Evolutionary conservation across 768 basidiomycete genomes (phyloP).

Genomic region (Pisolithus marmoratus): DNA sequence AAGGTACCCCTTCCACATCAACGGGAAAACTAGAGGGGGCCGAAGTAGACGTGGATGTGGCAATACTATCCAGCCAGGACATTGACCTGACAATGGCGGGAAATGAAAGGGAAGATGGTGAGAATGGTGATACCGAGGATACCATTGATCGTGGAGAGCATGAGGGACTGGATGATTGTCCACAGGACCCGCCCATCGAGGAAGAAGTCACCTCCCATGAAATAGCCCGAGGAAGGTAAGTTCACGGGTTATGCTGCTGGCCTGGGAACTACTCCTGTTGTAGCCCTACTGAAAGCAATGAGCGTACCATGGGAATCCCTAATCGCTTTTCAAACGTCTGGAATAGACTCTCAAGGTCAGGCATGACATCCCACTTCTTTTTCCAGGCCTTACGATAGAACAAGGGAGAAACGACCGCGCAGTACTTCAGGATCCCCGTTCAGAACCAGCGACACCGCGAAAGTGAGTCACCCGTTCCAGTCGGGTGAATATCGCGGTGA

Average conservation of each 20-base stretch:
- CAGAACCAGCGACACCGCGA: constrained; percentile 6
- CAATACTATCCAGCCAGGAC: constrained; percentile 28
- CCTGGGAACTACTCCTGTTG: neutral
- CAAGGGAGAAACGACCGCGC: constrained; percentile 21
- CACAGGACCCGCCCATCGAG: neutral
- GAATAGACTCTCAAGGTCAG: constrained; percentile 13
- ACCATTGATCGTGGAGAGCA: constrained; percentile 8
- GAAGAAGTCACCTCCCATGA: neutral
- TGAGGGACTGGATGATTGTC: constrained; percentile 2
- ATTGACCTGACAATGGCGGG: constrained; percentile 22
- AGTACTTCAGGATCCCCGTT: constrained; percentile 13
- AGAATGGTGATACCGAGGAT: constrained; percentile 13
- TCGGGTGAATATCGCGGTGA: neutral
- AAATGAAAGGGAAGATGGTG: constrained; percentile 14
- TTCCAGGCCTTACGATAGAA: neutral
- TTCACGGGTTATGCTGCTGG: no score
- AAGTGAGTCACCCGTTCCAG: constrained; percentile 16
- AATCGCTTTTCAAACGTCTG: constrained; percentile 13
- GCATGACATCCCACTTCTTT: constrained; percentile 1
- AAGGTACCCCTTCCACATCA: constrained; percentile 9
- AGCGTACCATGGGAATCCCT: neutral
- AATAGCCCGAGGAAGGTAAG: neutral
- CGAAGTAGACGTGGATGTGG: constrained; percentile 27
- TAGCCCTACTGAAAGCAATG: neutral
- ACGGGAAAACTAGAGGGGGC: constrained; percentile 1